Base-by-base conservation (phyloP, 129 eudicot species). In the Arctium minus region DNA sequence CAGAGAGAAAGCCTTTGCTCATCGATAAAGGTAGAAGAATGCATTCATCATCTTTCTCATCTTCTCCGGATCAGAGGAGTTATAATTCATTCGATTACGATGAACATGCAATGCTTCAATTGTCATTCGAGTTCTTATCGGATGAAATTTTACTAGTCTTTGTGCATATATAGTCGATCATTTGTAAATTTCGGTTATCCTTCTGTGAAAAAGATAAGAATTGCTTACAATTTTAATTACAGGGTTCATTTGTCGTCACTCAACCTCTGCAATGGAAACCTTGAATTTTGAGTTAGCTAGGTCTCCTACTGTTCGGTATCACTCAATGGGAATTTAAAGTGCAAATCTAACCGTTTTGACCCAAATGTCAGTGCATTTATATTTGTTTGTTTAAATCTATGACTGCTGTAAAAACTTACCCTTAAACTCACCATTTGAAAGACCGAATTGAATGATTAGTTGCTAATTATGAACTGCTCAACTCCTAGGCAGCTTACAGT, bases 141-240 rank as follows among this genome's bases (percentile, higher is more conserved):
- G 44, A 71, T 71, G 10, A 13, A 71, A 32, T 13, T 71, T 6
- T 60, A 56, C 8, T 17, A 56, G 67, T 56, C 29, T 56, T 17
- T 56, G 75, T 71, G 75, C 75, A 33, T 65, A 65, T 71, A 71
- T 35, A 71, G 18, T 71, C 75, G 75, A 36, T 71, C 40, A 32
- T 36, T 71, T 33, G 42, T 13, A 36, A 70, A 70, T 70, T 70
- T 70, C 70, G 30, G 38, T 70, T 70, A 31, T 70, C 39, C 42
- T 70, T 70, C 35, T 35, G 22, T 53, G 38, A 31, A 31, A 70
- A 35, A 5, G 75, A 30, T 17, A 10, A 56, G 67, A 56, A 56
- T 56, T 56, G 67, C 67, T 56, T 56, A 17, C 27, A 56, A n/a
- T 13, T 10, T 10, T 70, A 70, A 12, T 32, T 32, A 31, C 39